Percentiles rank a stretch among this genome's conserved stretches.
These are phyloP conservation scores for Candida koratica DNA, from an alignment of 805 yeast species.

Conservation along the genomic window DNA sequence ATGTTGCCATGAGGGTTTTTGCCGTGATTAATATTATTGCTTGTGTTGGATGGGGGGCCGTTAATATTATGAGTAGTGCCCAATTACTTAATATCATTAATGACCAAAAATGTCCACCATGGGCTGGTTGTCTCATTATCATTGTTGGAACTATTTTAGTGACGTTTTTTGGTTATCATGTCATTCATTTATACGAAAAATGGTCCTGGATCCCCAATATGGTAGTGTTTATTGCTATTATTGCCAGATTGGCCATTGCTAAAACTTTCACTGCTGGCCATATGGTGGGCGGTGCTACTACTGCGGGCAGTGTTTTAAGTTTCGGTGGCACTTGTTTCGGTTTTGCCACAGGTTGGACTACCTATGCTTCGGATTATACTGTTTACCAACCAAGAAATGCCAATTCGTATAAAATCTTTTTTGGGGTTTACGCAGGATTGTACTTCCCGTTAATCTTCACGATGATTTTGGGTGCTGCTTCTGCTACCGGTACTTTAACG, in stretches of 20 bases:
- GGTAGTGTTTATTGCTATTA: conserved; percentile 69
- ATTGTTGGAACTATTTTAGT: conserved; percentile 64
- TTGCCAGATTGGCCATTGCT: conserved; percentile 69
- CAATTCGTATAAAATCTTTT: conserved; percentile 56
- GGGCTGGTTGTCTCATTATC: conserved; percentile 85
- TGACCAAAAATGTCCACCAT: conserved; percentile 65
- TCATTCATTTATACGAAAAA: conserved; percentile 78
- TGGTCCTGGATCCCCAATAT: conserved; percentile 86
- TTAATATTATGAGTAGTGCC: conserved; percentile 85
- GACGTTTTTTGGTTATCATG: conserved; percentile 79
- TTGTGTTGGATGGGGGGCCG: conserved; percentile 95
- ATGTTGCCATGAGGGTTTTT: conserved; percentile 68
- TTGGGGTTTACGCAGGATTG: conserved; percentile 61
- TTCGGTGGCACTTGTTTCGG: conserved; percentile 84
- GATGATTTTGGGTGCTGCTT: conserved; percentile 82
- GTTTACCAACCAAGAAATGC: conserved; percentile 75
- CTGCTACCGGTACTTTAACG: conserved; percentile 57
- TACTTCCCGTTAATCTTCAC: conserved; percentile 66
- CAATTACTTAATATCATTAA: conserved; percentile 77
- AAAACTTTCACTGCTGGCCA: conserved; percentile 51
- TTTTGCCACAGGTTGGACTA: conserved; percentile 92
- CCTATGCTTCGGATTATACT: conserved; percentile 89
- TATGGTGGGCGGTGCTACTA: conserved; percentile 50
- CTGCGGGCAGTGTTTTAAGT: conserved; percentile 73
- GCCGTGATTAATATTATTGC: conserved; percentile 76